Base-by-base conservation (phyloP, 805 yeast species). In the Scheffersomyces stipitis region DNA sequence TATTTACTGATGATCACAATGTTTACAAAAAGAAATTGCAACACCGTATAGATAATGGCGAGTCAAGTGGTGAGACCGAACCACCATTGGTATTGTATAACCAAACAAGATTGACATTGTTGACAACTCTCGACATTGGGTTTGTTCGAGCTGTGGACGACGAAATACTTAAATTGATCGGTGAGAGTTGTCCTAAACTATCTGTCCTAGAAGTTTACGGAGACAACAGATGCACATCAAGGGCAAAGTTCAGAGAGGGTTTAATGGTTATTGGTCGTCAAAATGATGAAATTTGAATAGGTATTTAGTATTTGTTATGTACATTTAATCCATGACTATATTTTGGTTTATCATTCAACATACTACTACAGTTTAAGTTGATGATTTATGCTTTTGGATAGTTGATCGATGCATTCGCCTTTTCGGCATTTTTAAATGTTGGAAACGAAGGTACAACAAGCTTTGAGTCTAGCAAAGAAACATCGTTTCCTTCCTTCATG, bases 71-170 rank as follows among this genome's bases (percentile, higher is more conserved):
- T 12, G 46, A 37, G 5, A 46, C 33, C 5, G 45, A 40, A 4
- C 28, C 28, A 12, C 27, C 22, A 9, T 24, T 30, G 15, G 30
- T n/a, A 3, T 56, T 42, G 36, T 59, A 41, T 32, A 28, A 44
- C 2, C 45, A 52, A 20, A 37, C 58, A 6, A 26, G 45, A 5
- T 66, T 80, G 30, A 86, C 89, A 1, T 71, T 81, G 18, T 62
- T 91, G 29, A 78, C 87, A 0, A 73, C 78, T 23, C 49, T 86
- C 13, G 93, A 91, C 56, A 54, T 81, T 10, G 95, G 97, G 0
- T 91, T 91, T 60, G 86, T 88, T 3, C 68, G 95, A 27, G 68
- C 79, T 15, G 75, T 87, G 9, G 88, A 88, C 53, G 87, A 91
- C 58, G 73, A 70, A 14, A 73, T 79, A 0, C 56, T 90, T n/a